Percentiles rank a stretch among this genome's conserved stretches.
Conservation (phyloP, 1,284 basidiomycete species). For the Xerocomus cyaneibrunnescens region DNA sequence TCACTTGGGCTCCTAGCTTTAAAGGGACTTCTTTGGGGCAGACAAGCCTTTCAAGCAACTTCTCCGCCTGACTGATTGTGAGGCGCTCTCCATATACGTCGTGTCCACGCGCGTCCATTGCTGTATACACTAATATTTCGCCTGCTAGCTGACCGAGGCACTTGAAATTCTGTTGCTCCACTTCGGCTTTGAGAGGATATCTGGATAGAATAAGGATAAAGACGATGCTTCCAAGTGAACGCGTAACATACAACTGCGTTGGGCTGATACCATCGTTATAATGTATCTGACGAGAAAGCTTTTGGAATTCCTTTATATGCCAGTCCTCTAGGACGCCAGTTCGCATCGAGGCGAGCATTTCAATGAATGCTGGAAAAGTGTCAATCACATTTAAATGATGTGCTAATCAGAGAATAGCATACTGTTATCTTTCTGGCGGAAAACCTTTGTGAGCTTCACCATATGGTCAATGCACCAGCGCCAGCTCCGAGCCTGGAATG, state of each 20-base stretch:
- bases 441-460: constrained; percentile 41
- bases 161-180: constrained; percentile 25
- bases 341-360: constrained; percentile 75
- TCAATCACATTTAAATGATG: not conserved
- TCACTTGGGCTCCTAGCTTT: constrained; percentile 52
- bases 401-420: constrained; percentile 9
- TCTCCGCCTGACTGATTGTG: constrained; percentile 19
- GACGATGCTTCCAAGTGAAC: not conserved
- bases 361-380: constrained; percentile 51
- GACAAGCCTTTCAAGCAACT: constrained; percentile 32
- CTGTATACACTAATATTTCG: constrained; percentile 13
- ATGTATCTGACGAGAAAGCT: constrained; percentile 44
- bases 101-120: constrained; percentile 31
- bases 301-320: constrained; percentile 41
- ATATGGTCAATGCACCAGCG: constrained; percentile 40
- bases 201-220: constrained; percentile 11
- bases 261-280: constrained; percentile 58
- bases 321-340: constrained; percentile 47
- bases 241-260: constrained; percentile 53
- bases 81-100: constrained; percentile 25
- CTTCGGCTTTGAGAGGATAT: constrained; percentile 28
- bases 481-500: constrained; percentile 73
- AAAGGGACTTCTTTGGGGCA: constrained; percentile 34
- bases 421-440: constrained; percentile 49
- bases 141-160: constrained; percentile 23